Base-by-base conservation (phyloP, 495 filamentous ascomycete species). In the Lasiosphaeris hirsuta region DNA sequence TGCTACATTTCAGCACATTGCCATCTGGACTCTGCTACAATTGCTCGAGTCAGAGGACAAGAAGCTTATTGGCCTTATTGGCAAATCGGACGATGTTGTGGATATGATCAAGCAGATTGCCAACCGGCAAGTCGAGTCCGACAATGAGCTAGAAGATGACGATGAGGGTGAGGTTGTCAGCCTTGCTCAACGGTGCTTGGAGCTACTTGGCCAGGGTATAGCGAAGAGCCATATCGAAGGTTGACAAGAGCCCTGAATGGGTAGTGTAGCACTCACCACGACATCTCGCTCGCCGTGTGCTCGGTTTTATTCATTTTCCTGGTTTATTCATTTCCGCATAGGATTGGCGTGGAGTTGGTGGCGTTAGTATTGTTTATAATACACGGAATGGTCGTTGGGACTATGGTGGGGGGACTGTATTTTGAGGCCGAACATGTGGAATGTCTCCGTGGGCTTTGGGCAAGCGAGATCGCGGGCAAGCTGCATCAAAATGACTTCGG, bases 1-100 rank as follows among this genome's bases (percentile, higher is more conserved):
- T 68, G 86, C 95, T 10, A 98, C 94, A 1, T 98, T 98, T 78
- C 94, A 98, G 69, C 94, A 98, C 70, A 98, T 98, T 63, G 93
- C 94, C 37, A 97, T 97, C 61, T 98, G 94, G 94, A 98, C 94
- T 0, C 76, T 98, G 43, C 84, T 97, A 9, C 94, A 98, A 67
- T 83, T 98, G 2, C 83, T 97, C 14, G 94, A 98, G 71, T 96
- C 94, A 0, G 92, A 94, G 66, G 92, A 98, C 63, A 81, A 86
- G 69, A 86, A 85, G 52, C 79, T 98, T 36, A 87, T 96, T 44
- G 82, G 83, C 19, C 84, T 90, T 18, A 97, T 98, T 55, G 84
- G 88, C 50, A 86, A 92, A 62, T 90, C 91, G 5, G 86, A 92
- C 38, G 89, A 93, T 51, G 85, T 98, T 64, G 86, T 97, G 30